A percentile compares a stretch with the other conserved stretches of the same genome.
Conservation (phyloP, 768 basidiomycete genomes). For the Mycena chlorophos region DNA sequence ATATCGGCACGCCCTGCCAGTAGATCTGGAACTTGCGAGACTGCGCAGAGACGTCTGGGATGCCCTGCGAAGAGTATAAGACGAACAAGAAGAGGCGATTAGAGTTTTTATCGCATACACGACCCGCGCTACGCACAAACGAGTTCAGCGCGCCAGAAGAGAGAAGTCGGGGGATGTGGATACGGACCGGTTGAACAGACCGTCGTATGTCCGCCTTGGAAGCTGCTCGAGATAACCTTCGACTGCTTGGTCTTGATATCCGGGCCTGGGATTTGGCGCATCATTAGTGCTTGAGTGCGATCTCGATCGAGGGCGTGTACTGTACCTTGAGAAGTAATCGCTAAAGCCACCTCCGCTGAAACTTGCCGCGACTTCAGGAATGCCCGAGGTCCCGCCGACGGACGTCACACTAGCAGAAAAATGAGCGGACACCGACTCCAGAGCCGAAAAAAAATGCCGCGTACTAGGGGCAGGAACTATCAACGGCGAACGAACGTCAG, state of each 20-base stretch:
- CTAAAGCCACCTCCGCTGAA: conserved; percentile 81
- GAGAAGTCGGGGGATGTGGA: background rate
- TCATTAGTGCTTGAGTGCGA: background rate
- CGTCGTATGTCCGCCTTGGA: conserved; percentile 50
- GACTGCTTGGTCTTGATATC: conserved; percentile 52
- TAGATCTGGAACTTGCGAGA: conserved; percentile 49
- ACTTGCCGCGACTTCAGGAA: conserved; percentile 59
- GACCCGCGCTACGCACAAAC: conserved; percentile 42
- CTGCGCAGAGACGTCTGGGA: conserved; percentile 71
- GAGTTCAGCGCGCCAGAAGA: background rate
- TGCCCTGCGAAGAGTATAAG: conserved; percentile 36
- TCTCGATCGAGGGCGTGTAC: background rate
- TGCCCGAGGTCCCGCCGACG: conserved; percentile 62
- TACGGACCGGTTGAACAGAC: conserved; percentile 62
- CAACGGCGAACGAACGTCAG: background rate
- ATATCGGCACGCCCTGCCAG: conserved; percentile 36
- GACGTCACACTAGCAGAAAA: conserved; percentile 64
- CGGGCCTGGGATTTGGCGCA: conserved; percentile 54
- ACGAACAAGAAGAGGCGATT: background rate
- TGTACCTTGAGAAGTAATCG: conserved; percentile 48
- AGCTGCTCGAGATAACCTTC: conserved; percentile 44
- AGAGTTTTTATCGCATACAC: conserved; percentile 39
- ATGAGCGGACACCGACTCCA: background rate
- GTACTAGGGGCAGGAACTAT: conserved; percentile 50
- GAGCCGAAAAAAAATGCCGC: conserved; percentile 12